Conservation (phyloP, 73 alveolate species). For the Paramecium sexaurelia region DNA sequence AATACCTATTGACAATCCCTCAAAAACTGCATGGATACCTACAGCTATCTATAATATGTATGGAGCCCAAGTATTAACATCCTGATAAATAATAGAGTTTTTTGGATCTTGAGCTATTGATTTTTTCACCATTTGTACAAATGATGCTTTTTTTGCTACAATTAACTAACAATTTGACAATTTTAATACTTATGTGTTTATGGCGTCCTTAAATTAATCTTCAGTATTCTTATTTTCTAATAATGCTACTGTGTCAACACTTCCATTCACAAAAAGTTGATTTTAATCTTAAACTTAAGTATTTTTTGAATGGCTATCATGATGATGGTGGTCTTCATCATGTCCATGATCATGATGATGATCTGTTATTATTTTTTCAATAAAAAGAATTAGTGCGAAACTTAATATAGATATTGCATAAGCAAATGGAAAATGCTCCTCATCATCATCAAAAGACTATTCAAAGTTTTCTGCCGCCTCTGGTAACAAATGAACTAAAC, state of each 20-base stretch:
- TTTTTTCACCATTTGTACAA: slow-evolving; percentile 53
- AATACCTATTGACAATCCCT: slow-evolving; percentile 95
- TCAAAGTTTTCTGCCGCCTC: slow-evolving; percentile 84
- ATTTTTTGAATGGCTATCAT: slow-evolving; percentile 41
- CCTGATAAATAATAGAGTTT: neutral
- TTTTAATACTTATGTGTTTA: slow-evolving; percentile 76
- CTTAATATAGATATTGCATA: slow-evolving; percentile 77
- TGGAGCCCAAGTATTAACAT: slow-evolving; percentile 77
- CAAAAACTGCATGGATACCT: slow-evolving; percentile 93
- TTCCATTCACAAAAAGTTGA: slow-evolving; percentile 53
- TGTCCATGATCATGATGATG: slow-evolving; percentile 71
- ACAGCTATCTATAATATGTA: slow-evolving; percentile 87
- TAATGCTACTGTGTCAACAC: slow-evolving; percentile 30
- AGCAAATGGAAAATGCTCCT: slow-evolving; percentile 74
- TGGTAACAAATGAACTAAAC: slow-evolving; percentile 81
- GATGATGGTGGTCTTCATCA: slow-evolving; percentile 50
- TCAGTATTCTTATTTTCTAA: slow-evolving; percentile 69
- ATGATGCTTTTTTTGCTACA: slow-evolving; percentile 77
- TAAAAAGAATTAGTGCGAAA: slow-evolving; percentile 78
- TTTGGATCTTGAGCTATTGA: slow-evolving; percentile 50
- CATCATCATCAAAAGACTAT: slow-evolving; percentile 61
- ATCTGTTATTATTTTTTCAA: slow-evolving; percentile 85
- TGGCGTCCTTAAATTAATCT: slow-evolving; percentile 74
- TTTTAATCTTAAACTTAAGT: slow-evolving; percentile 57
- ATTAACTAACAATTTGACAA: neutral